Evolutionary conservation across 108 stramenopile species (phyloP), one percentile per base, ranked within the genome.

Genomic region (Stephanodiscus minutulus): DNA sequence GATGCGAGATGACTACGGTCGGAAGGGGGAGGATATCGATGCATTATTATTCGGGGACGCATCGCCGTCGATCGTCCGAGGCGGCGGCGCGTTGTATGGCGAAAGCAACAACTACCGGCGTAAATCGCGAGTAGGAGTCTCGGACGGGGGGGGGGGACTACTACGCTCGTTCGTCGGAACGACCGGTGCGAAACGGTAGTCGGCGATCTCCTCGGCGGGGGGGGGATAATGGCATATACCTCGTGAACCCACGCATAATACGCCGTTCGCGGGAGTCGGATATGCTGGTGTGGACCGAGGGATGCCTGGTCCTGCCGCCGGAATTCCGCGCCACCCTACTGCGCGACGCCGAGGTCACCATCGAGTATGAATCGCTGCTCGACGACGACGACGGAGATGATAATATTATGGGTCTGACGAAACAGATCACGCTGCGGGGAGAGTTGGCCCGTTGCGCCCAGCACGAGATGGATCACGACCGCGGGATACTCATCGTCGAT

Each of bases 381-480:
- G 78, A 67, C 55, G 15, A 44, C 15, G 72, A 31, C 35, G 37
- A 36, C n/a, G n/a, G n/a, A n/a, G n/a, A n/a, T n/a, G n/a, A n/a
- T n/a, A n/a, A n/a, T n/a, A n/a, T n/a, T 7, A 28, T 37, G 12
- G 73, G 80, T 22, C 7, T 25, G 7, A 83, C 73, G 21, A 73
- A 64, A 48, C 57, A 60, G 35, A 73, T 70, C 33, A 53, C 44
- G 9, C 72, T 91, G 0, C 24, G 53, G 11, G 87, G 86, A 48
- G 93, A 92, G 70, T 43, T 76, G 17, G 88, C 89, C 28, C 79
- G 93, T 21, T 79, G 82, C 39, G 70, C 78, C 8, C 93, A 95
- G 55, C 93, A 95, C 68, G 93, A 95, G 82, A 74, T 90, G 66
- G 89, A 95, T 78, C 93, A 95, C 67, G 93, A 95, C 81, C 79